These are phyloP conservation scores for Thinopyrum elongatum DNA, from an alignment of 176 grass and related monocot genomes.

Conservation along the genomic window DNA sequence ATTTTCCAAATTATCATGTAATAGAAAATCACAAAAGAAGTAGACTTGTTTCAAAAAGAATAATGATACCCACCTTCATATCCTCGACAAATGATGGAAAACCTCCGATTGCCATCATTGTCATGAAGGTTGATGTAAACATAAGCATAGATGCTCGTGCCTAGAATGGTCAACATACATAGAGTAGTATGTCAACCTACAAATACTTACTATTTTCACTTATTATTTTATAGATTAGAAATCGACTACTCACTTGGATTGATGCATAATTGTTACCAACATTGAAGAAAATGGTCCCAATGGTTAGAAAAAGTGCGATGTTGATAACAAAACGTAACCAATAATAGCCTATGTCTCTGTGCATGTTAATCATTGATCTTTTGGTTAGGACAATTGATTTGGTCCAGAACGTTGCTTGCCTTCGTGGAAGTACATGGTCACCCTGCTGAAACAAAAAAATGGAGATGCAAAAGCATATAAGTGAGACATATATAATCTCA, in stretches of 20 bases:
- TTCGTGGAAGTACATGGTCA: constrained; percentile 5
- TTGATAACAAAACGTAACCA: constrained; percentile 57
- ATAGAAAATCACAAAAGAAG: not conserved
- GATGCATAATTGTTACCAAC: constrained; percentile 40
- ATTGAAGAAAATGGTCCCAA: constrained; percentile 57
- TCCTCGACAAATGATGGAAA: constrained; percentile 71
- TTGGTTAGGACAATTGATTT: constrained; percentile 41
- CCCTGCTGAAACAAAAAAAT: not conserved
- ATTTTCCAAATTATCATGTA: not conserved
- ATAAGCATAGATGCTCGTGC: constrained; percentile 63
- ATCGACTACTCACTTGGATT: constrained; percentile 39
- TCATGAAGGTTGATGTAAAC: constrained; percentile 46
- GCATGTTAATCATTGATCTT: constrained; percentile 56
- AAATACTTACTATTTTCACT: not conserved
- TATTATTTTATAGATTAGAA: not conserved
- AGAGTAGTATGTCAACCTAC: not conserved
- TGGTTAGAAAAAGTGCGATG: constrained; percentile 32
- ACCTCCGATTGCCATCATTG: constrained; percentile 59
- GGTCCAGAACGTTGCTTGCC: constrained; percentile 32
- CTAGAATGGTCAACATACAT: not conserved
- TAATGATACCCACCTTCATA: constrained; percentile 47
- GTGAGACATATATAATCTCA: not conserved
- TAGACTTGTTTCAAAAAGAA: not conserved
- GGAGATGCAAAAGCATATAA: not conserved
- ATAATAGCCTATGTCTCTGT: constrained; percentile 56